Evolutionary conservation across 805 yeast species (phyloP), one percentile per base, ranked within the genome.

Genomic region (Spathaspora hagerdaliae): DNA sequence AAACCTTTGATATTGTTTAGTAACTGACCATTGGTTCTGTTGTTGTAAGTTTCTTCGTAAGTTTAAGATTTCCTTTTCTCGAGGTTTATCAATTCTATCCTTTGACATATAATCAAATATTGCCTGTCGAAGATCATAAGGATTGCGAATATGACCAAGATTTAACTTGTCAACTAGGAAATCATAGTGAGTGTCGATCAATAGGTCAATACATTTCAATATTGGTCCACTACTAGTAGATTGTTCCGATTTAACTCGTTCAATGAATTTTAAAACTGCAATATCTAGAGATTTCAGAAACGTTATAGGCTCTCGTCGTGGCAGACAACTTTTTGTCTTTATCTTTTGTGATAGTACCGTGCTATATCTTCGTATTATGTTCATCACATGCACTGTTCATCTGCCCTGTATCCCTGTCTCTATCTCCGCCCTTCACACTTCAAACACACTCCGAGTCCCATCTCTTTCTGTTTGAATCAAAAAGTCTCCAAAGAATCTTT

Each of bases 131-230:
- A 44, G n/a, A 10, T 36, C 40, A 26, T 38, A 34, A n/a, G 37
- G 13, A 41, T 38, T 27, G n/a, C 27, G 5, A 9, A 7, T 26
- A 12, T 19, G 13, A 5, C 15, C 14, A 5, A 45, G 31, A n/a
- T 42, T 27, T n/a, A 50, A 35, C 8, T 37, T 38, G 12, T 35
- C 26, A n/a, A 38, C 29, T 29, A 52, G 31, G 2, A 15, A 7
- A 3, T 42, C 36, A 31, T 48, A 44, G 38, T 54, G 41, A 35
- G 51, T 48, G n/a, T 41, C 43, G 6, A 53, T 48, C 12, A 55
- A 38, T 13, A 43, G 33, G 19, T 51, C 55, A 11, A 50, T 43
- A 3, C 52, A 43, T 36, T 41, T 43, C 10, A 51, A 39, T 32
- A 54, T 14, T 12, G 44, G 42, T 7, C 44, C 44, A 7, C 50